phyloP scores from a whole-genome alignment of 345 rosid species.

The Pugionium dolabratum region DNA sequence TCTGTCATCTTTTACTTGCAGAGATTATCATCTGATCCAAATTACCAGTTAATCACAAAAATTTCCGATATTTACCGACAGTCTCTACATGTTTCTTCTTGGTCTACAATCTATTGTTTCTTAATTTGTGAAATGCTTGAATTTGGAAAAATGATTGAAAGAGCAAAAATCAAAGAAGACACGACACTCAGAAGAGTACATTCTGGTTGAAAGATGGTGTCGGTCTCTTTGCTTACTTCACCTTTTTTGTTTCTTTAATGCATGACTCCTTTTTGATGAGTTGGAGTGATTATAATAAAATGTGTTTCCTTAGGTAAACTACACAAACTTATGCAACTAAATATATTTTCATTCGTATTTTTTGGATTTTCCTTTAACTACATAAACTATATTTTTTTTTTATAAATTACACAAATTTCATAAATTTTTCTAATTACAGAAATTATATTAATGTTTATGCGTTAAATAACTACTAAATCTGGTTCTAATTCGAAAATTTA shows the following conservation, averaged over 20 bases:
- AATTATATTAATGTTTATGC: too few relatives aligned
- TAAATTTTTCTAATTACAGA: too few relatives aligned
- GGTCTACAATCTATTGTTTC: not conserved
- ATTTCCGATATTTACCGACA: slow-evolving; percentile 25
- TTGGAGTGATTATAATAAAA: not conserved
- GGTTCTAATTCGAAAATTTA: too few relatives aligned
- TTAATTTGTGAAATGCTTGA: not conserved
- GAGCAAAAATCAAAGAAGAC: slow-evolving; percentile 20
- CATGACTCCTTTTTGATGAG: slow-evolving; percentile 16
- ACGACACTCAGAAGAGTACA: slow-evolving; percentile 25
- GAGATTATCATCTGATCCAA: not conserved
- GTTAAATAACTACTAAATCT: too few relatives aligned
- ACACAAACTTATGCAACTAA: too few relatives aligned
- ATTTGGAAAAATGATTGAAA: slow-evolving; percentile 19
- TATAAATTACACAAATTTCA: too few relatives aligned
- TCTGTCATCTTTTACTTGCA: slow-evolving; percentile 11
- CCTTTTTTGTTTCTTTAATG: slow-evolving; percentile 16
- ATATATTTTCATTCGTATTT: too few relatives aligned
- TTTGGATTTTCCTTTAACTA: too few relatives aligned
- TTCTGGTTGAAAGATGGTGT: slow-evolving; percentile 20
- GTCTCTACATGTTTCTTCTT: not conserved
- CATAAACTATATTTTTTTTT: too few relatives aligned
- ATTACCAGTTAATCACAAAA: not conserved
- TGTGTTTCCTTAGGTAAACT: too few relatives aligned
- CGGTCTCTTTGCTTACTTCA: slow-evolving; percentile 35